Evolutionary conservation across 164 flowering plant species (phyloP).

Genomic region (Stephania japonica): DNA sequence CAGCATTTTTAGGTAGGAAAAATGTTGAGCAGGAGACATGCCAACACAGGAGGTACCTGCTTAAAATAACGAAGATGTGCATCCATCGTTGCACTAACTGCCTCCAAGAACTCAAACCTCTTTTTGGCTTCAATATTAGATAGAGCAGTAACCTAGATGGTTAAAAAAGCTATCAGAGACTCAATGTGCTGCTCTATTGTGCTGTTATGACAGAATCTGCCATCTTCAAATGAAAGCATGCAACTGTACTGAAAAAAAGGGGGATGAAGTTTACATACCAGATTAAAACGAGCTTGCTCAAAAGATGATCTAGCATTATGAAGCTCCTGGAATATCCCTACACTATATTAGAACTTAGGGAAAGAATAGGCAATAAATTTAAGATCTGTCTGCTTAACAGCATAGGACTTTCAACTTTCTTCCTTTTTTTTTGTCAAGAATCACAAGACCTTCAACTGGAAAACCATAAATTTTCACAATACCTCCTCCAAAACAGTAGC

Average conservation of each 20-base stretch:
- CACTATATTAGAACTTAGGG: constrained; percentile 37
- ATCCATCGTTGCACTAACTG: constrained; percentile 95
- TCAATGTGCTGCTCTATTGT: neutral
- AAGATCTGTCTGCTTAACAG: neutral
- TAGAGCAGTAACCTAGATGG: constrained; percentile 70
- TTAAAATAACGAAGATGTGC: constrained; percentile 96
- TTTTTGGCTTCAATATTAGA: constrained; percentile 90
- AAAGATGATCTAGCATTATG: constrained; percentile 76
- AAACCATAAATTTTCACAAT: constrained; percentile 13
- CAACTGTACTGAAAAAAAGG: neutral
- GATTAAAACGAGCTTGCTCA: constrained; percentile 95
- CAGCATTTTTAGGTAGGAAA: constrained; percentile 5
- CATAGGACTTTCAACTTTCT: neutral
- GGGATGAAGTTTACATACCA: constrained; percentile 38
- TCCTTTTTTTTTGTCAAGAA: neutral
- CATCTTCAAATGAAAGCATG: constrained; percentile 5
- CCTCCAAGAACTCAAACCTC: constrained; percentile 94
- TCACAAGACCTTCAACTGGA: neutral
- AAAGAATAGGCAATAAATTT: constrained; percentile 16
- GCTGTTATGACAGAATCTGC: neutral
- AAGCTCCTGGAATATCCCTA: constrained; percentile 77
- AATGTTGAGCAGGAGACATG: neutral
- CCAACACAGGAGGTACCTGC: constrained; percentile 45
- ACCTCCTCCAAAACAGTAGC: constrained; percentile 60
- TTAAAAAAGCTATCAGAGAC: neutral